These are phyloP conservation scores for Fusarium hostae DNA, from an alignment of 2,329 filamentous ascomycete genomes.

Conservation along the genomic window DNA sequence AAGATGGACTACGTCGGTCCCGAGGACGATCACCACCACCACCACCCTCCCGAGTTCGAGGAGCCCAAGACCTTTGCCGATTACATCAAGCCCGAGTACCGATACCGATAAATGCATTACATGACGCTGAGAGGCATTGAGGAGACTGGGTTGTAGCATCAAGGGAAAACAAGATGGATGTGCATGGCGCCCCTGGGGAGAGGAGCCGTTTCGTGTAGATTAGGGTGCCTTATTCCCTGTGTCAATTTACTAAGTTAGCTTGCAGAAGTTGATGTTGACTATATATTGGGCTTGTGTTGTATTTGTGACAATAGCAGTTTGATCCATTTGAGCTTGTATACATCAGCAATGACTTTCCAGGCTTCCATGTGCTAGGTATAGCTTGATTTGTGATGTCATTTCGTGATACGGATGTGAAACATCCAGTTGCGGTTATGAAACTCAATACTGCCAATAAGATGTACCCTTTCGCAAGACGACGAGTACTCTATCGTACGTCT, in stretches of 20 bases:
- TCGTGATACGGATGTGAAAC: constrained; percentile 1
- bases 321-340: constrained; percentile 3
- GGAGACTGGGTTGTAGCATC: constrained; percentile 37
- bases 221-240: constrained; percentile 52
- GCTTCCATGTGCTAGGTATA: neutral
- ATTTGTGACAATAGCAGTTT: neutral
- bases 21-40: constrained; percentile 75
- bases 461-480: neutral
- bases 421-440: neutral
- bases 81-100: constrained; percentile 95
- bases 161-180: constrained; percentile 41
- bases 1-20: constrained; percentile 98
- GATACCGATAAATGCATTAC: constrained; percentile 66
- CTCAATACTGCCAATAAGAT: neutral
- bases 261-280: constrained; percentile 45
- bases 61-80: constrained; percentile 98
- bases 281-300: constrained; percentile 1
- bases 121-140: constrained; percentile 32
- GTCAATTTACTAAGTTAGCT: constrained; percentile 50
- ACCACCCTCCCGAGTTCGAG: constrained; percentile 71
- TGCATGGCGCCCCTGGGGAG: constrained; percentile 38
- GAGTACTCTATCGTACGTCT: neutral
- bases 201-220: constrained; percentile 54
- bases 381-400: constrained; percentile 32
- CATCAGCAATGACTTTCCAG: neutral